Evolutionary conservation across 2,329 filamentous ascomycete genomes (phyloP).

Genomic region (Penicillium olsonii): DNA sequence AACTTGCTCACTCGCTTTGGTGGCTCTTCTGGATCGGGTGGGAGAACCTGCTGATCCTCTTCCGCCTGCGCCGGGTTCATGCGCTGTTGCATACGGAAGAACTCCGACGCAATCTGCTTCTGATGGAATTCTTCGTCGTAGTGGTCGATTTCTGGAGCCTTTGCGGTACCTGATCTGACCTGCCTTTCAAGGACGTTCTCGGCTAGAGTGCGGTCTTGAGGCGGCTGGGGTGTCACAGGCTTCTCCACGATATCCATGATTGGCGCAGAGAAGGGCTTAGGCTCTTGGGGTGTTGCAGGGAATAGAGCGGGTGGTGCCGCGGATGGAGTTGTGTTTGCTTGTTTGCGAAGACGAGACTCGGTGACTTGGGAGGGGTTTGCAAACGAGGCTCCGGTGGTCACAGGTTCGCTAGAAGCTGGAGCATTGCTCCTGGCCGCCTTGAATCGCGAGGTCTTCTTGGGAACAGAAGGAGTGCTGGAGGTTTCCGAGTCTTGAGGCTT

Average conservation of each 20-base stretch:
- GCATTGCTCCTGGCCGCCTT: conserved; percentile 37
- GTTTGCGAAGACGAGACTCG: conserved; percentile 23
- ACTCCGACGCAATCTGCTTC: conserved; percentile 78
- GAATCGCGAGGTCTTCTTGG: conserved; percentile 49
- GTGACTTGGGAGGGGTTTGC: conserved; percentile 20
- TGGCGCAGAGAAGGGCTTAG: conserved; percentile 43
- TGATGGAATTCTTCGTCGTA: conserved; percentile 72
- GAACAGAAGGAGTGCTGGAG: conserved; percentile 17
- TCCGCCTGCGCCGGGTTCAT: conserved; percentile 79
- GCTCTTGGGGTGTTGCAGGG: conserved; percentile 38
- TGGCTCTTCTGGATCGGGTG: conserved; percentile 64
- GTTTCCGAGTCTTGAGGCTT: conserved; percentile 23
- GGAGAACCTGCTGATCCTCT: conserved; percentile 66
- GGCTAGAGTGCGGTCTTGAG: conserved; percentile 57
- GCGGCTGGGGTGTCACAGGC: conserved; percentile 34
- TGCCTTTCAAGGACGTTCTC: conserved; percentile 58
- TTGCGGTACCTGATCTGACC: conserved; percentile 30
- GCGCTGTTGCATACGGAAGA: conserved; percentile 77
- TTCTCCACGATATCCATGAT: conserved; percentile 28
- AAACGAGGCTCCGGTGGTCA: conserved; percentile 10
- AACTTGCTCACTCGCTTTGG: conserved; percentile 49
- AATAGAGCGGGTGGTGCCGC: conserved; percentile 36
- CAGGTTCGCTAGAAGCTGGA: conserved; percentile 1
- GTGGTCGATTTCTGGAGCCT: conserved; percentile 59
- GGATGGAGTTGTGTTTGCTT: conserved; percentile 22